Conservation (phyloP, 768 basidiomycete species). For the Rhizopogon vulgaris region DNA sequence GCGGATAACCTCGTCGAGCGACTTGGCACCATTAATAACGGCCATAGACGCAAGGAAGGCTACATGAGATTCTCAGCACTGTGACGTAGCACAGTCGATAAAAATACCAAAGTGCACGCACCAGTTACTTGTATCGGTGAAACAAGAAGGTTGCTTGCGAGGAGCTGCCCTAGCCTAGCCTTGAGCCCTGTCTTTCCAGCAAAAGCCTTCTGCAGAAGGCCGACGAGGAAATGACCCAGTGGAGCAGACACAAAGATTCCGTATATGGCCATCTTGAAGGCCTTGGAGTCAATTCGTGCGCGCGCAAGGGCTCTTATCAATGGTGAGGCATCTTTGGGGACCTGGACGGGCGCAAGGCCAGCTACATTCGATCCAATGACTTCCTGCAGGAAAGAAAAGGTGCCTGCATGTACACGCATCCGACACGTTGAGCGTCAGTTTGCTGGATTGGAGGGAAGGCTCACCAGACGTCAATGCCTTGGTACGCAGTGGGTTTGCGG, state of each 20-base stretch:
- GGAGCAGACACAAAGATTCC: conserved; percentile 84
- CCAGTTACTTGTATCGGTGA: conserved; percentile 70
- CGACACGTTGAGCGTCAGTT: neutral
- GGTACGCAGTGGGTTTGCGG: conserved; percentile 67
- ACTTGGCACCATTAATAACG: conserved; percentile 74
- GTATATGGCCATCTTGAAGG: conserved; percentile 79
- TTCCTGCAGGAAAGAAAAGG: conserved; percentile 70
- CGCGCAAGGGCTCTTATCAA: conserved; percentile 47
- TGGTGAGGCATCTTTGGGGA: conserved; percentile 48
- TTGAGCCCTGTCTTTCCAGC: conserved; percentile 61
- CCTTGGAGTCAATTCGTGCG: conserved; percentile 59
- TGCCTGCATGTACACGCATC: conserved; percentile 24
- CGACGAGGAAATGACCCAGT: conserved; percentile 67
- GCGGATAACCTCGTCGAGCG: conserved; percentile 53
- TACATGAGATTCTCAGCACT: conserved; percentile 16
- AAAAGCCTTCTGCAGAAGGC: conserved; percentile 68
- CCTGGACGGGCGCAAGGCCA: conserved; percentile 44
- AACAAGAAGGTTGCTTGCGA: conserved; percentile 70
- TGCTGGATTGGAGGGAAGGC: conserved; percentile 6
- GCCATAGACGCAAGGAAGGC: conserved; percentile 79
- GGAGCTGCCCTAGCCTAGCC: conserved; percentile 64
- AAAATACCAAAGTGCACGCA: conserved; percentile 25
- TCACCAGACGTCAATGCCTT: conserved; percentile 73
- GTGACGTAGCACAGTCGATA: neutral
- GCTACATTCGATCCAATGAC: conserved; percentile 72